Conservation (phyloP, 2,329 filamentous ascomycete species). For the Pezicula rhizophila region DNA sequence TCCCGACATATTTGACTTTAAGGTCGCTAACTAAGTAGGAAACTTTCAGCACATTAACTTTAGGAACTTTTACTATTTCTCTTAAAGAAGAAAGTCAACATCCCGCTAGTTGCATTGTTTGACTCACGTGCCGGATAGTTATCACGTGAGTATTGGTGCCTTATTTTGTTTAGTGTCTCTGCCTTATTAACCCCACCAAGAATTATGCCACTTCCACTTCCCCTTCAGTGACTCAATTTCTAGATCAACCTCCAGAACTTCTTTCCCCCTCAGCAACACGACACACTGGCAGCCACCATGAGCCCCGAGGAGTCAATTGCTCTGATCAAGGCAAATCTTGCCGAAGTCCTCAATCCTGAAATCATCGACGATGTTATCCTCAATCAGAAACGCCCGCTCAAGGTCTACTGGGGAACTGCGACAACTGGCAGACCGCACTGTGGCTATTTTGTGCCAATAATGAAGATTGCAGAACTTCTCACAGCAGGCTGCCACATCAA, state of each 20-base stretch:
- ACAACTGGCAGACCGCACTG: constrained; percentile 72
- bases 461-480: constrained; percentile 87
- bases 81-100: too few species aligned
- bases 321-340: constrained; percentile 74
- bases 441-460: constrained; percentile 74
- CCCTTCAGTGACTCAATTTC: too few species aligned
- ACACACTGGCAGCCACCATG: constrained; percentile 19
- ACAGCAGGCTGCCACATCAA: constrained; percentile 77
- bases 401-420: constrained; percentile 83
- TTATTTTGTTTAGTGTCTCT: too few species aligned
- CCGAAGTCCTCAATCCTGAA: constrained; percentile 77
- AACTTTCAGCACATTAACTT: too few species aligned
- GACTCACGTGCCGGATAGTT: too few species aligned
- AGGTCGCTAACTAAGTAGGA: too few species aligned
- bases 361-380: constrained; percentile 70
- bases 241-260: background rate
- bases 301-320: constrained; percentile 57
- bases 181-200: too few species aligned
- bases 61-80: too few species aligned
- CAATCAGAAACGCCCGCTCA: constrained; percentile 63
- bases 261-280: constrained; percentile 3
- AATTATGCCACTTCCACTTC: too few species aligned
- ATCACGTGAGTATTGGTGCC: too few species aligned
- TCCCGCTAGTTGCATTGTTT: too few species aligned
- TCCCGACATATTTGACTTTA: too few species aligned